Base-by-base conservation (phyloP, 768 basidiomycete genomes). In the Rhodosporidiobolus sp. region DNA sequence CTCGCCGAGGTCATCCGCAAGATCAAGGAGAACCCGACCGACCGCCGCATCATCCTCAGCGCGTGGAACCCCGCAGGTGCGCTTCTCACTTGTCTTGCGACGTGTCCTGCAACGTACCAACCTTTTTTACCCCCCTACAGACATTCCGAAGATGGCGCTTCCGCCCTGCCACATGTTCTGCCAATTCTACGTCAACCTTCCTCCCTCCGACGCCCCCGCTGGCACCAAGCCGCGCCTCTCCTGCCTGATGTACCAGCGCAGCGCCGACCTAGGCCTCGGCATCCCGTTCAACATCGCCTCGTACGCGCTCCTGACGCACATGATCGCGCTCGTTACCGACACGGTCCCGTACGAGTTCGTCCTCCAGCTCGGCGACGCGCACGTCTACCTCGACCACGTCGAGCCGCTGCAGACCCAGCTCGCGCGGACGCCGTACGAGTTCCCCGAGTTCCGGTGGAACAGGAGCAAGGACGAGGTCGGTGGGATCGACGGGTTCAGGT, bases 261-360 rank as follows among this genome's bases (percentile, higher is more conserved):
- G 95, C 20, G 94, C 94, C 26, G 95, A 99, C 80, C 86, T 97
- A 14, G 95, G 95, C 2, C 90, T 99, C 50, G 95, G 95, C 4
- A 91, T 99, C 60, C 95, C 95, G 0, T 99, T 99, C 86, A 99
- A 99, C 82, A 98, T 99, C 81, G 96, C 95, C 20, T 98, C 96
- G 0, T 99, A 98, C 81, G 91, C 96, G 11, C 86, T 99, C 30
- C 87, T 99, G 65, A 96, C 94, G 0, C 94, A 97, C 82, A 94
- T 99, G 91, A 87, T 99, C 74, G 94, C 95, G n/a, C 88, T 87
- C 34, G 88, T 96, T 69, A 97, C 95, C 20, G 85, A 86, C 55
- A 94, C 91, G 7, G 87, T 88, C 45, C 87, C 96, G 1, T 88
- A 90, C 80, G 94, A 96, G 80, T 87, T 99, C 65, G 85, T 95